These are phyloP conservation scores for Boletus sp. DNA, from an alignment of 768 basidiomycete species.

Conservation along the genomic window DNA sequence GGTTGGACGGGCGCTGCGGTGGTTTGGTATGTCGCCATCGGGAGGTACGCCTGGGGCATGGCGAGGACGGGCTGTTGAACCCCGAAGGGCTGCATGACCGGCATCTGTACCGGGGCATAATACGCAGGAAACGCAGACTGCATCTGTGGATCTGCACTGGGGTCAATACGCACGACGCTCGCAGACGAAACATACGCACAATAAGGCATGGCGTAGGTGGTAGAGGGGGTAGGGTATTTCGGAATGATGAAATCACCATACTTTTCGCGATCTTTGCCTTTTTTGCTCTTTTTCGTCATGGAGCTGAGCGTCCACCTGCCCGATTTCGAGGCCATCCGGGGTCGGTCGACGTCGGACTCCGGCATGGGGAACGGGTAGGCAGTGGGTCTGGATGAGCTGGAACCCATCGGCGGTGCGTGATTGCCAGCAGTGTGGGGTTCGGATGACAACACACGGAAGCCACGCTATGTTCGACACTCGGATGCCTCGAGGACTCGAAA, in stretches of 20 bases:
- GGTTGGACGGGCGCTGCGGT: constrained; percentile 12
- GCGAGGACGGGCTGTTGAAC: constrained; percentile 29
- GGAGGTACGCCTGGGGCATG: constrained; percentile 29
- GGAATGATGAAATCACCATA: constrained; percentile 16
- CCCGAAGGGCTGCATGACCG: constrained; percentile 19
- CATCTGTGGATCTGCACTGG: constrained; percentile 24
- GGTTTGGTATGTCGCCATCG: constrained; percentile 23
- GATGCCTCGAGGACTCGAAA: constrained; percentile 9
- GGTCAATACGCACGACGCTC: constrained; percentile 13
- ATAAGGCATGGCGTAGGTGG: constrained; percentile 21
- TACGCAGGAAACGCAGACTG: constrained; percentile 26
- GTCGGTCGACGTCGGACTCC: not conserved
- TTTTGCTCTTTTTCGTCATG: constrained; percentile 17
- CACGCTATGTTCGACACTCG: constrained; percentile 9
- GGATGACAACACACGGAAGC: not conserved
- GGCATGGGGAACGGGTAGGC: constrained; percentile 19
- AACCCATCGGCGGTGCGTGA: constrained; percentile 21
- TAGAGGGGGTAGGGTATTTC: constrained; percentile 10
- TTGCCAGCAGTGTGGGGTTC: not conserved
- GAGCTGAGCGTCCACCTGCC: constrained; percentile 19
- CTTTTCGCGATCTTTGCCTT: constrained; percentile 17
- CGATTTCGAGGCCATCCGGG: constrained; percentile 1
- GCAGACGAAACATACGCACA: constrained; percentile 16
- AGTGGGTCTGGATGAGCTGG: constrained; percentile 20
- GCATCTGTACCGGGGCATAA: constrained; percentile 29